Percentiles rank a stretch among this genome's conserved stretches.
phyloP scores from a whole-genome alignment of 805 yeast genomes.

The Kodamaea neixiangensis region DNA sequence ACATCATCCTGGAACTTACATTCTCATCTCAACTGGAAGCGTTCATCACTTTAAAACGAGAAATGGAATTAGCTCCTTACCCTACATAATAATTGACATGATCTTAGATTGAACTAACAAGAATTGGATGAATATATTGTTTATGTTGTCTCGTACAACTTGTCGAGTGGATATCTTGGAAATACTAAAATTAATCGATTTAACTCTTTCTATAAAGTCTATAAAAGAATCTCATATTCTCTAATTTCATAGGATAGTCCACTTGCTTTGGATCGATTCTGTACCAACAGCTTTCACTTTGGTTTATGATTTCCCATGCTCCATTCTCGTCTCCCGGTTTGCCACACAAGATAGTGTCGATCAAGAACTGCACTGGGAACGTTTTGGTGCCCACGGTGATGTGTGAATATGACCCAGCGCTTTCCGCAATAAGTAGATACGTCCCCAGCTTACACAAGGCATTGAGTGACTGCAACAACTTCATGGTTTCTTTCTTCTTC shows the following conservation, averaged over 20 bases:
- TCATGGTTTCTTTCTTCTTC: constrained; percentile 60
- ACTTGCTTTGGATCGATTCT: constrained; percentile 52
- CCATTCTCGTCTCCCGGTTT: constrained; percentile 43
- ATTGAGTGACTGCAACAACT: constrained; percentile 56
- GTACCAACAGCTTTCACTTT: constrained; percentile 82
- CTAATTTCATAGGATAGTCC: constrained; percentile 66
- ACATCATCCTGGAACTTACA: too few species aligned
- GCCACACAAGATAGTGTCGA: constrained; percentile 72
- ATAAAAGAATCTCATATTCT: constrained; percentile 85
- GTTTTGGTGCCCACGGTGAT: constrained; percentile 72
- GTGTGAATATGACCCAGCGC: constrained; percentile 89
- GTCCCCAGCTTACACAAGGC: constrained; percentile 56
- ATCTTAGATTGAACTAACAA: too few species aligned
- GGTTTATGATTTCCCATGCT: constrained; percentile 64
- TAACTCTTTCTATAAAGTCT: constrained; percentile 61
- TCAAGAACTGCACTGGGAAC: constrained; percentile 79
- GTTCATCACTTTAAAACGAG: too few species aligned
- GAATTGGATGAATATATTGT: too few species aligned
- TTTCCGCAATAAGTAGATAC: constrained; percentile 68
- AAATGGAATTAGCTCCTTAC: neutral
- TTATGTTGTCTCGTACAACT: too few species aligned
- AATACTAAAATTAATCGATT: neutral
- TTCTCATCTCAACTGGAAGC: too few species aligned
- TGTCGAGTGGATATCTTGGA: too few species aligned
- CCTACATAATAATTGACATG: too few species aligned